Base-by-base conservation (phyloP, 2,329 filamentous ascomycete species). In the Exserohilum rostratum region DNA sequence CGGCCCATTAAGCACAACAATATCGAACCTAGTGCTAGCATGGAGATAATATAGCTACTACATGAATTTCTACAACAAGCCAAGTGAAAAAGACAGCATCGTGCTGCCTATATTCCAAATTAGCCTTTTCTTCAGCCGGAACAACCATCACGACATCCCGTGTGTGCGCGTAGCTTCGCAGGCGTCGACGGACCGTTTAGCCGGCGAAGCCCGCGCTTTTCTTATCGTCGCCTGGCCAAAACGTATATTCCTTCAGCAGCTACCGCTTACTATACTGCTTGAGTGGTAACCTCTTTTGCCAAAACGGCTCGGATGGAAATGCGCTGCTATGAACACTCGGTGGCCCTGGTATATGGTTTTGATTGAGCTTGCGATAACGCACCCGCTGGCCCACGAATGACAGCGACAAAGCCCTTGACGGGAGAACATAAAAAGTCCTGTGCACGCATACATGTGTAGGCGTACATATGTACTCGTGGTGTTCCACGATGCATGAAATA, bases 221-320 rank as follows among this genome's bases (percentile, higher is more conserved):
- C 49, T 51, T 57, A 58, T 60, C 56, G 54, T 51, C 45, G 57
- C 48, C 52, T 63, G 61, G 59, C 57, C 50, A 4, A 61, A 64
- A 46, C 49, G 33, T 35, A 40, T 42, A 30, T 47, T 51, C 45
- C 50, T 61, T 57, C 61, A 61, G 44, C 64, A 62, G 58, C 22
- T 66, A 55, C 62, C 60, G 53, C 58, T 50, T 58, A 62, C 65
- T 69, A 70, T 66, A 64, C 64, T 61, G 46, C 46, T 62, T 68
- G 58, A 53, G 63, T 68, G 56, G 22, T 25, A 5, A 25, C 7
- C 53, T 50, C 48, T 37, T 51, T 54, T 45, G 29, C 53, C 49
- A 48, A 46, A 39, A 33, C 46, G 15, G 39, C 43, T 58, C 51
- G 33, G 31, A 42, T 47, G 58, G 57, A 52, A 50, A 56, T 47